Percentiles rank a stretch among this genome's conserved stretches.
These are phyloP conservation scores for Mycena haematopus DNA, from an alignment of 768 basidiomycete species.

Conservation along the genomic window DNA sequence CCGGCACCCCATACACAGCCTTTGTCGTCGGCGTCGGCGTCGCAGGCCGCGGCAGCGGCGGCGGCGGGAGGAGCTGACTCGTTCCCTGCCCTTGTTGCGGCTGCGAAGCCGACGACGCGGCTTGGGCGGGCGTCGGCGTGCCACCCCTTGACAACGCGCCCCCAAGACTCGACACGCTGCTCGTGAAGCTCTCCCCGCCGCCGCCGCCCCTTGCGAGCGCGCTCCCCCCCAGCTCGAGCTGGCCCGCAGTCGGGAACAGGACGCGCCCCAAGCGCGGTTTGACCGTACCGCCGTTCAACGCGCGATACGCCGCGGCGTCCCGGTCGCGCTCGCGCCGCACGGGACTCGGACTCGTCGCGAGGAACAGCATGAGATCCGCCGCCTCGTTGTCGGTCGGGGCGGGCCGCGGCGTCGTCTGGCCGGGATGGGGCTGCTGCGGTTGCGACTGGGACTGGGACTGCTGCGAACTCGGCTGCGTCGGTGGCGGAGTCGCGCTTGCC, in stretches of 20 bases:
- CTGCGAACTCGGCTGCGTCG: slow-evolving; percentile 7
- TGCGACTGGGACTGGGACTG: not conserved
- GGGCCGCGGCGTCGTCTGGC: slow-evolving; percentile 49
- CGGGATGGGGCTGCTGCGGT: not conserved
- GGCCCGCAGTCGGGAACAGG: slow-evolving; percentile 59
- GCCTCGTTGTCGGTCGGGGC: slow-evolving; percentile 81
- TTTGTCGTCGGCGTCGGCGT: slow-evolving; percentile 2
- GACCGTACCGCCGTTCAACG: slow-evolving; percentile 52
- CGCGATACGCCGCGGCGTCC: slow-evolving; percentile 53
- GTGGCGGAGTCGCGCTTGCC: slow-evolving; percentile 36
- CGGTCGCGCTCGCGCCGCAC: slow-evolving; percentile 68
- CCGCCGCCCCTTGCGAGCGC: slow-evolving; percentile 44
- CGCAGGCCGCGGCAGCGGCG: slow-evolving; percentile 29
- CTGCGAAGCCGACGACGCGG: too few species aligned
- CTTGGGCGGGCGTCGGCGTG: slow-evolving; percentile 27
- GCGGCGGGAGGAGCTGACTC: slow-evolving; percentile 35
- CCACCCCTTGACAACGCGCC: slow-evolving; percentile 36
- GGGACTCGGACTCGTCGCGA: slow-evolving; percentile 87
- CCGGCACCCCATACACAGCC: slow-evolving; percentile 20
- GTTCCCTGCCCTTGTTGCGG: too few species aligned
- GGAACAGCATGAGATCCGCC: slow-evolving; percentile 84
- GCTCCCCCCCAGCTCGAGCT: slow-evolving; percentile 19
- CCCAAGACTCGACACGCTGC: slow-evolving; percentile 50
- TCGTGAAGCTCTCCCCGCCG: slow-evolving; percentile 48
- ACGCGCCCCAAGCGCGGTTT: slow-evolving; percentile 68